Evolutionary conservation across 2,329 filamentous ascomycete species (phyloP), one percentile per base, ranked within the genome.

Genomic region (Monilinia polystroma): DNA sequence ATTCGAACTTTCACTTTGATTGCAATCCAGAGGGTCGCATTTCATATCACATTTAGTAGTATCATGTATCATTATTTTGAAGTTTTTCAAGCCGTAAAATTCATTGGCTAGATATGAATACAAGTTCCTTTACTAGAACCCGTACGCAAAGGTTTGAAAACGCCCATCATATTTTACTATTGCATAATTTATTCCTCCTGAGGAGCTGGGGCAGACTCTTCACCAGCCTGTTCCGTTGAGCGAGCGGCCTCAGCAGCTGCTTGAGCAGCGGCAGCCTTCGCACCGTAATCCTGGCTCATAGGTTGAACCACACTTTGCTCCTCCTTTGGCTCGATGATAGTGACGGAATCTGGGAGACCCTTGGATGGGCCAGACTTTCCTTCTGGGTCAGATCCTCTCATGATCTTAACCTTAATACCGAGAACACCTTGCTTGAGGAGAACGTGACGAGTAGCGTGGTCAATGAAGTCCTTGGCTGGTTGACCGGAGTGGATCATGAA

Each of bases 401-500:
- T 99, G 86, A 99, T 99, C 93, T 99, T 99, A 84, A 99, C 95
- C 90, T 99, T 99, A 87, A 99, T 99, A 85, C 95, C 95, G 75
- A 99, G 87, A 75, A 99, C 95, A 91, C 95, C 95, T 87, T 99
- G 95, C 85, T 96, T 92, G 83, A 99, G 93, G 75, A 99, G 93
- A 78, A 99, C 95, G 92, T 99, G 95, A 78, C 95, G 95, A 79
- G 95, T 98, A 77, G 96, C 96, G 79, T 85, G 87, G 87, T 99
- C 95, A 82, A 99, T 99, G 87, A 99, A 99, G 85, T 99, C 95
- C 85, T 96, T 94, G 80, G 94, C 95, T 79, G 95, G 95, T 83
- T 99, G 95, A 85, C 95, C 95, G 79, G 95, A 99, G 92, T 99
- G 95, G 85, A 99, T 99, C 95, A 99, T 99, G 92, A 99, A 99